These are phyloP conservation scores for Acanthamoeba triangularis DNA, from an alignment of 208 protist genomes.

Conservation along the genomic window DNA sequence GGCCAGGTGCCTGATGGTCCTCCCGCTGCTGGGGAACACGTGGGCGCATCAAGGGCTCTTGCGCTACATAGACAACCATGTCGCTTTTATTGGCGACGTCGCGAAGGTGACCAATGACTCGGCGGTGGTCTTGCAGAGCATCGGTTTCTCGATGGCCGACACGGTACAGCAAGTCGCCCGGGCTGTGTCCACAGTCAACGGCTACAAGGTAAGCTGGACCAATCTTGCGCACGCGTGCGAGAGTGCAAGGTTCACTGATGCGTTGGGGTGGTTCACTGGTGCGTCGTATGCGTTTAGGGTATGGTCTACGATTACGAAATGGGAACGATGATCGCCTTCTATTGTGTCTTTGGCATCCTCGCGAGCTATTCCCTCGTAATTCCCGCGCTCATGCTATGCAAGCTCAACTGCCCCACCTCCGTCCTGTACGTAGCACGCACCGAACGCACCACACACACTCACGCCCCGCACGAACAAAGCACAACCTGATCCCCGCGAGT, in stretches of 20 bases:
- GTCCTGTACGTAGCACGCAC: not conserved
- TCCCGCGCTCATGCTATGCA: not conserved
- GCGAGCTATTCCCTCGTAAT: not conserved
- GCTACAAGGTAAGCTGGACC: not conserved
- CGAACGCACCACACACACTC: not conserved
- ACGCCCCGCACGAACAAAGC: not conserved
- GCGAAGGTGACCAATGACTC: not conserved
- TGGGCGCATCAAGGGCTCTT: not conserved
- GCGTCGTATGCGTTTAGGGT: not conserved
- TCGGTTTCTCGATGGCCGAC: not conserved
- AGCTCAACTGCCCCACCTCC: slow-evolving; percentile 7
- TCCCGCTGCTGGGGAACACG: not conserved
- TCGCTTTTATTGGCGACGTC: not conserved
- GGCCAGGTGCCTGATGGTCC: not conserved
- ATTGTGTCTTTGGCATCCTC: not conserved
- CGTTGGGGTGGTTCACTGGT: not conserved
- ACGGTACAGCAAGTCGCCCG: not conserved
- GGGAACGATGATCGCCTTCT: not conserved
- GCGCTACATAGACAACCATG: not conserved
- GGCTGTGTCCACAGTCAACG: not conserved
- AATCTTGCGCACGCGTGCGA: too few species aligned
- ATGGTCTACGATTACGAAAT: not conserved
- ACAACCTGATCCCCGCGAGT: not conserved
- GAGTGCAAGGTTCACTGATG: not conserved
- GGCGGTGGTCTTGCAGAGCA: not conserved